Evolutionary conservation across 179 eudicot species (phyloP).

Genomic region (Vitellaria paradoxa): DNA sequence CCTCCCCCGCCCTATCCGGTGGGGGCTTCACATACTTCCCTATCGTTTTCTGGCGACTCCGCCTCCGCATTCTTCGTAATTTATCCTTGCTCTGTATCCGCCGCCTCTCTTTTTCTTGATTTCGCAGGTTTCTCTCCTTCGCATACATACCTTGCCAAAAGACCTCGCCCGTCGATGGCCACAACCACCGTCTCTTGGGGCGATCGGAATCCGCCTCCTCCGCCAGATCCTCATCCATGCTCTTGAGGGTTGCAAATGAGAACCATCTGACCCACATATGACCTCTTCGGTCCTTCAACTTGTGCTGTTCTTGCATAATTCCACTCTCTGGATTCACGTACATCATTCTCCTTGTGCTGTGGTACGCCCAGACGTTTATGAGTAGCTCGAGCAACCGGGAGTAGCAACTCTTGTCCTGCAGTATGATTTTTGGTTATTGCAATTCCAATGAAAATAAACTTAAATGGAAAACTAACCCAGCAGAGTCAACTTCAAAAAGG

Average conservation of each 20-base stretch:
- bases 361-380: conserved; percentile 88
- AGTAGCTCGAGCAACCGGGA: conserved; percentile 84
- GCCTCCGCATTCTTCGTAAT: conserved; percentile 46
- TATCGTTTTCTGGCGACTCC: conserved; percentile 53
- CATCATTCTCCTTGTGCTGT: conserved; percentile 76
- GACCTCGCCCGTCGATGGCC: conserved; percentile 91
- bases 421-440: background rate
- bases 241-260: conserved; percentile 52
- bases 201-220: conserved; percentile 67
- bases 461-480: background rate
- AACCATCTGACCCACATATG: conserved; percentile 91
- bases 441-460: background rate
- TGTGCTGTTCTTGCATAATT: too few species aligned
- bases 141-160: conserved; percentile 82
- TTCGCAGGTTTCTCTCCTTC: conserved; percentile 53
- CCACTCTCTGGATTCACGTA: conserved; percentile 75
- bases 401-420: conserved; percentile 92
- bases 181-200: conserved; percentile 59
- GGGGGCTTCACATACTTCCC: conserved; percentile 80
- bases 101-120: conserved; percentile 47
- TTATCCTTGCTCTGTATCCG: conserved; percentile 56
- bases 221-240: conserved; percentile 92
- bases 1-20: conserved; percentile 21
- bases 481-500: background rate
- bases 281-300: conserved; percentile 57